These are phyloP conservation scores for Yamagishiella unicocca DNA, from an alignment of 139 green algal genomes.

Conservation along the genomic window DNA sequence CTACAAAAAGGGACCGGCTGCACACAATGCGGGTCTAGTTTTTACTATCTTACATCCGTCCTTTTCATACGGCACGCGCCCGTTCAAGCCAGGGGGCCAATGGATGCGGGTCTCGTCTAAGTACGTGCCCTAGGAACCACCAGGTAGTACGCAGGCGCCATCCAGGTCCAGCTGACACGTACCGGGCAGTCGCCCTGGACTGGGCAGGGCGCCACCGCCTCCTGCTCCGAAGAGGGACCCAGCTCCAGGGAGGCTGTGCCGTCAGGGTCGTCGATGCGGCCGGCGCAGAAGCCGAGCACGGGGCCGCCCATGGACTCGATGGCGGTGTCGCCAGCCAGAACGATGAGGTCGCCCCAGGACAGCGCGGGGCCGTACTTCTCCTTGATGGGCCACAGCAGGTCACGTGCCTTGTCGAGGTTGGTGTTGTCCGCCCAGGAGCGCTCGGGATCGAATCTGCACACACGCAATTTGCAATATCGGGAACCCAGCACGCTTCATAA, in stretches of 20 bases:
- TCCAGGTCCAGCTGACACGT: background rate
- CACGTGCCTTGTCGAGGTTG: slow-evolving; percentile 60
- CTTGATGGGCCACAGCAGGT: slow-evolving; percentile 62
- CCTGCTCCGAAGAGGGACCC: slow-evolving; percentile 52
- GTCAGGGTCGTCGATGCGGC: slow-evolving; percentile 59
- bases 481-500: too few species aligned
- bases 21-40: too few species aligned
- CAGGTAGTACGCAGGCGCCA: too few species aligned
- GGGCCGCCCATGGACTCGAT: slow-evolving; percentile 59
- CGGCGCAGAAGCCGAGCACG: slow-evolving; percentile 53
- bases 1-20: too few species aligned
- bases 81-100: too few species aligned
- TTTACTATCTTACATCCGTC: too few species aligned
- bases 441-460: slow-evolving; percentile 55
- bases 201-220: slow-evolving; percentile 33
- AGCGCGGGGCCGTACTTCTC: slow-evolving; percentile 49
- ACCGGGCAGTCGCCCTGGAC: slow-evolving; percentile 43
- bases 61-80: too few species aligned
- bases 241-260: slow-evolving; percentile 52
- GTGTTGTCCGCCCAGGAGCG: slow-evolving; percentile 55
- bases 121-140: too few species aligned
- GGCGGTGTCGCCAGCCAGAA: slow-evolving; percentile 51
- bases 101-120: too few species aligned
- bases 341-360: slow-evolving; percentile 64
- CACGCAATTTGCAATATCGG: too few species aligned